Percentiles rank a stretch among this genome's conserved stretches.
Evolutionary conservation across 495 filamentous ascomycete genomes (phyloP).

Genomic region (Terfezia boudieri): DNA sequence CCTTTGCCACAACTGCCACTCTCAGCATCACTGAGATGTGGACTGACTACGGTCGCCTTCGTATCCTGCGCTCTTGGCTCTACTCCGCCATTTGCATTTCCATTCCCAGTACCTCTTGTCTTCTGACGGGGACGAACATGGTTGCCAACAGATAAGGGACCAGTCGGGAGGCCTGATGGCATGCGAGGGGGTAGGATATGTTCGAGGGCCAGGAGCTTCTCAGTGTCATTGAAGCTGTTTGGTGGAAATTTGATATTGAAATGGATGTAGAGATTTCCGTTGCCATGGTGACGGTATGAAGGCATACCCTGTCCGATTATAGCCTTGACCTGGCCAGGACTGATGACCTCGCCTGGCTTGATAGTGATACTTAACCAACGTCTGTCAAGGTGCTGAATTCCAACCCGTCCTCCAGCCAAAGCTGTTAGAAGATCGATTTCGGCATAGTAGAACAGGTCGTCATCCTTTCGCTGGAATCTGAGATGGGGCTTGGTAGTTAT

Average conservation of each 20-base stretch:
- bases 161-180: conserved; percentile 34
- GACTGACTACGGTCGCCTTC: conserved; percentile 91
- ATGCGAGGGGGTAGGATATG: conserved; percentile 54
- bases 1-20: no score
- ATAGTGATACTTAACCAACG: conserved; percentile 86
- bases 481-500: conserved; percentile 95
- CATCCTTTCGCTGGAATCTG: conserved; percentile 85
- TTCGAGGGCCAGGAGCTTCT: conserved; percentile 44
- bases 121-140: no score
- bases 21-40: conserved; percentile 60
- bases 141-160: conserved; percentile 72
- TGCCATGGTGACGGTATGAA: conserved; percentile 84
- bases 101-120: conserved; percentile 29
- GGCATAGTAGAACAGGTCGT: conserved; percentile 86
- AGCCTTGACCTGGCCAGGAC: conserved; percentile 73
- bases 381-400: conserved; percentile 91
- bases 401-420: conserved; percentile 67
- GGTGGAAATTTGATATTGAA: conserved; percentile 94
- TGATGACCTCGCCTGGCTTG: conserved; percentile 78
- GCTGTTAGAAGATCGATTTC: conserved; percentile 94
- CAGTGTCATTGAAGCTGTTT: conserved; percentile 34
- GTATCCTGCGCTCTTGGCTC: conserved; percentile 49
- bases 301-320: conserved; percentile 97
- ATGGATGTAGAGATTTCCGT: conserved; percentile 89
- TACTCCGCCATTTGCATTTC: conserved; percentile 53